Evolutionary conservation across 164 flowering plant genomes (phyloP).

Genomic region (Euptelea pleiosperma): DNA sequence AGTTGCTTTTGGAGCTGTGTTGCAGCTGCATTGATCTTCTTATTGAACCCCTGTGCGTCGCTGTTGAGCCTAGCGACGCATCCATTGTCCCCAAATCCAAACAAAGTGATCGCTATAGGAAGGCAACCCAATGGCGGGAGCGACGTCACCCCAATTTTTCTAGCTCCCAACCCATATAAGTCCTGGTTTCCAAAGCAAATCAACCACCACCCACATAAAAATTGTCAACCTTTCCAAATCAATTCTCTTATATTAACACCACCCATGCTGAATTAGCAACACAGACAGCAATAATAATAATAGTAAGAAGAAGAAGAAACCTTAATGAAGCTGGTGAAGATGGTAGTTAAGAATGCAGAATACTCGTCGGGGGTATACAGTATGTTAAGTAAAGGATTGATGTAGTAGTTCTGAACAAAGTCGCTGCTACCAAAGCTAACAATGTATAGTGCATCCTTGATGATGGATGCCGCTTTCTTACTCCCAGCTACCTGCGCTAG

Average conservation of each 20-base stretch:
- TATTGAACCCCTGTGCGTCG: slow-evolving; percentile 66
- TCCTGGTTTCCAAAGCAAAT: slow-evolving; percentile 35
- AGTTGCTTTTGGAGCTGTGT: slow-evolving; percentile 46
- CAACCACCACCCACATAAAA: slow-evolving; percentile 1
- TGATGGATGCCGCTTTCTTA: slow-evolving; percentile 53
- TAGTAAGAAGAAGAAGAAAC: too few relatives aligned
- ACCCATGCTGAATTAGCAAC: too few relatives aligned
- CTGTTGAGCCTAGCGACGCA: slow-evolving; percentile 65
- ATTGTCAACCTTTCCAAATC: not conserved
- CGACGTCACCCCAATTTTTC: slow-evolving; percentile 82
- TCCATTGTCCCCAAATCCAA: slow-evolving; percentile 50
- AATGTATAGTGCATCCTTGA: slow-evolving; percentile 61
- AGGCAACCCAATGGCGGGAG: slow-evolving; percentile 88
- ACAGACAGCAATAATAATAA: too few relatives aligned
- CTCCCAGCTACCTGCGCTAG: slow-evolving; percentile 63
- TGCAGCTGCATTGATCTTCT: slow-evolving; percentile 55
- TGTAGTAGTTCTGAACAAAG: slow-evolving; percentile 78
- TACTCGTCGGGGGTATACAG: slow-evolving; percentile 66
- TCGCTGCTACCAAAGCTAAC: slow-evolving; percentile 73
- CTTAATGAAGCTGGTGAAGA: slow-evolving; percentile 58
- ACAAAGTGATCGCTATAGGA: slow-evolving; percentile 66
- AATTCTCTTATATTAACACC: too few relatives aligned
- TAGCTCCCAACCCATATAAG: slow-evolving; percentile 69
- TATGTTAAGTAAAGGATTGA: slow-evolving; percentile 74
- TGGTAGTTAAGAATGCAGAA: slow-evolving; percentile 42